Evolutionary conservation across 2,329 filamentous ascomycete genomes (phyloP).

Genomic region (Emergomyces africanus): DNA sequence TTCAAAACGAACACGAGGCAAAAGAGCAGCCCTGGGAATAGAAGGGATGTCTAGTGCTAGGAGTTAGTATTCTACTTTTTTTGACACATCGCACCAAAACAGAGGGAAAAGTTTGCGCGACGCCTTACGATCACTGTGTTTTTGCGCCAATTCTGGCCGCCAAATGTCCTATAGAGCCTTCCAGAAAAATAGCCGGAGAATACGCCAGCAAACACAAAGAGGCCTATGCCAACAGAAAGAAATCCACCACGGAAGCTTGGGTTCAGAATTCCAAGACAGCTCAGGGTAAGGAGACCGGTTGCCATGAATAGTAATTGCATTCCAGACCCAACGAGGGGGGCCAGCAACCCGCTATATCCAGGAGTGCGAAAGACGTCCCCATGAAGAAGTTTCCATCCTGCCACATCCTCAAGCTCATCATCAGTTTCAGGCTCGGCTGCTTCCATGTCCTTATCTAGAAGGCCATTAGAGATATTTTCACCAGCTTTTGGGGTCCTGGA

Average conservation of each 20-base stretch:
- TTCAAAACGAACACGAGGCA: conserved; percentile 66
- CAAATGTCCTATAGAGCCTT: conserved; percentile 71
- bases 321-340: conserved; percentile 70
- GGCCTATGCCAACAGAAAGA: conserved; percentile 66
- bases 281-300: conserved; percentile 56
- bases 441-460: conserved; percentile 43
- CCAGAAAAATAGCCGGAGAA: conserved; percentile 84
- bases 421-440: conserved; percentile 47
- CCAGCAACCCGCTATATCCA: conserved; percentile 55
- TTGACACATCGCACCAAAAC: background rate
- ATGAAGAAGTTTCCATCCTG: conserved; percentile 79
- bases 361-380: conserved; percentile 78
- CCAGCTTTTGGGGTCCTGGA: conserved; percentile 31
- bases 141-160: conserved; percentile 58
- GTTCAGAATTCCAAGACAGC: conserved; percentile 66
- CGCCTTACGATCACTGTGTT: conserved; percentile 53
- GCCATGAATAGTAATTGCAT: conserved; percentile 80
- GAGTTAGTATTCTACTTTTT: conserved; percentile 2
- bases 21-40: conserved; percentile 71
- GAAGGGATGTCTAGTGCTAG: conserved; percentile 46
- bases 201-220: conserved; percentile 71
- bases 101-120: background rate
- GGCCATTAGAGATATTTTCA: conserved; percentile 39
- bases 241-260: conserved; percentile 85
- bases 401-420: conserved; percentile 67